Evolutionary conservation across 257 asterid species (phyloP).

Genomic region (Echites panduratus): DNA sequence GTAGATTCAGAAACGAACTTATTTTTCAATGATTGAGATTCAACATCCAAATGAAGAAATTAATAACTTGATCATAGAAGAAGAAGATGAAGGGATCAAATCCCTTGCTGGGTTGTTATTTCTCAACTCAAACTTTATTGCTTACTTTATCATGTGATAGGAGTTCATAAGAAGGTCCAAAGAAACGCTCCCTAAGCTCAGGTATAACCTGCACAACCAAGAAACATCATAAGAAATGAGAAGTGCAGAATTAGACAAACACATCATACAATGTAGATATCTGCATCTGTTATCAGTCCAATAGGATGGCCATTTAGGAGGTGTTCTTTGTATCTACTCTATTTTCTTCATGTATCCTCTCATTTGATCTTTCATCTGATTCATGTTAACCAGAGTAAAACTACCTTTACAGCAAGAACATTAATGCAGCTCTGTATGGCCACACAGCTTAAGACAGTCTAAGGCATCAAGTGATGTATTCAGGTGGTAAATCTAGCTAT

Average conservation of each 20-base stretch:
- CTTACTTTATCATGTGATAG: constrained; percentile 84
- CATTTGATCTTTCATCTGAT: background rate
- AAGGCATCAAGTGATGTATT: background rate
- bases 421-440: background rate
- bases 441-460: background rate
- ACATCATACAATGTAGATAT: background rate
- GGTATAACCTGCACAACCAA: constrained; percentile 43
- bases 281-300: background rate
- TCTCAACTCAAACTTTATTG: constrained; percentile 14
- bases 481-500: background rate
- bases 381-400: background rate
- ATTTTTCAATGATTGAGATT: background rate
- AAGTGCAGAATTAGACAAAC: background rate
- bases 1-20: background rate
- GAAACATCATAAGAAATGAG: background rate
- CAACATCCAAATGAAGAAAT: constrained; percentile 5
- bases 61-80: background rate
- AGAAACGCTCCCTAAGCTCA: constrained; percentile 75
- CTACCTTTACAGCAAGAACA: background rate
- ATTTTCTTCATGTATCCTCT: background rate
- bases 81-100: background rate
- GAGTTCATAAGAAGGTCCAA: constrained; percentile 77
- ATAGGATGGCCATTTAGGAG: background rate
- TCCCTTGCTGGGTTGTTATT: constrained; percentile 13
- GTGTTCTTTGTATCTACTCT: background rate